phyloP scores from a whole-genome alignment of 257 asterid genomes.

The Apocynum venetum region DNA sequence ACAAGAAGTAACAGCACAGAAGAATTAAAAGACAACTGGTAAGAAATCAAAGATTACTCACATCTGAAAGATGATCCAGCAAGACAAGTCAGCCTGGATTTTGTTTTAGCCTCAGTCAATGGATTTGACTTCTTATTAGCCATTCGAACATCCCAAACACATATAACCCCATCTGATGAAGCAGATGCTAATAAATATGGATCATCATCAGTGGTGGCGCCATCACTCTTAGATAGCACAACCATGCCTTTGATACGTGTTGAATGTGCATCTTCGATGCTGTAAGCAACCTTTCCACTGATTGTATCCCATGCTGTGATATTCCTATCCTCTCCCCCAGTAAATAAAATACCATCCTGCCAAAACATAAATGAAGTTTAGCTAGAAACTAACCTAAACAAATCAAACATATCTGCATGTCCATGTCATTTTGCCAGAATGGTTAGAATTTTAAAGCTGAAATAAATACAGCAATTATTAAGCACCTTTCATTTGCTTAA shows the following conservation, averaged over 20 bases:
- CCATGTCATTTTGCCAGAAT: not conserved
- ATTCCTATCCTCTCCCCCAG: slow-evolving; percentile 90
- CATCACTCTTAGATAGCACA: slow-evolving; percentile 48
- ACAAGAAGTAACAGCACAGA: not conserved
- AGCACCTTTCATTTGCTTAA: not conserved
- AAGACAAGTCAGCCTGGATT: slow-evolving; percentile 92
- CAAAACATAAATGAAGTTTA: slow-evolving; percentile 4
- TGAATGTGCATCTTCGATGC: slow-evolving; percentile 73
- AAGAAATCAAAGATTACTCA: slow-evolving; percentile 32
- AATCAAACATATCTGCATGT: not conserved
- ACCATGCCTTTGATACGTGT: slow-evolving; percentile 88
- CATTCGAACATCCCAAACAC: slow-evolving; percentile 92
- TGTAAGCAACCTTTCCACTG: slow-evolving; percentile 67
- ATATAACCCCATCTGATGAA: slow-evolving; percentile 86
- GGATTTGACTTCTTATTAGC: slow-evolving; percentile 47
- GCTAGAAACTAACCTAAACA: not conserved
- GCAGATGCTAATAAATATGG: slow-evolving; percentile 85
- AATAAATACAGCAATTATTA: not conserved
- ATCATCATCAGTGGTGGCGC: slow-evolving; percentile 44
- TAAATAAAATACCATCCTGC: slow-evolving; percentile 71
- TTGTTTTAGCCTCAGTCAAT: slow-evolving; percentile 64
- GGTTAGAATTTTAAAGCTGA: not conserved
- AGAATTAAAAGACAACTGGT: not conserved
- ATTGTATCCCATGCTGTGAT: slow-evolving; percentile 80
- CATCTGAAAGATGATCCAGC: slow-evolving; percentile 82